These are phyloP conservation scores for Tieghemiomyces parasiticus DNA, from an alignment of 192 early-diverging fungal genomes.

Conservation along the genomic window DNA sequence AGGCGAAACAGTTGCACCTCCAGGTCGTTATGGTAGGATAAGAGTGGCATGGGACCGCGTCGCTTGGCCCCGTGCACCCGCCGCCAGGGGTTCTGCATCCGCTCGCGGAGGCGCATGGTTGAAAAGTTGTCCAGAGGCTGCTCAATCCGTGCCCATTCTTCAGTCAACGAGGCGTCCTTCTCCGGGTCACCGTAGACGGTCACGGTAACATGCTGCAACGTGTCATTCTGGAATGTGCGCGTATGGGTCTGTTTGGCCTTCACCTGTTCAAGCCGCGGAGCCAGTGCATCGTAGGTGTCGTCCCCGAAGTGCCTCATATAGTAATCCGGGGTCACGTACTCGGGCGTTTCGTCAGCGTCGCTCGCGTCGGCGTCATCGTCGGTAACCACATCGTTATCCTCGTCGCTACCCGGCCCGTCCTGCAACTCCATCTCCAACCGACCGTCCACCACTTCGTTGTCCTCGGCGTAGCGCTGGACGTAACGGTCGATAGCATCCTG, in stretches of 20 bases:
- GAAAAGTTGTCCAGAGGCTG: conserved; percentile 17
- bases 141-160: conserved; percentile 9
- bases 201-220: conserved; percentile 19
- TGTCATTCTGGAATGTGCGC: conserved; percentile 16
- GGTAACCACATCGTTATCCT: conserved; percentile 11
- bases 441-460: conserved; percentile 7
- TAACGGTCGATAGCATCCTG: conserved; percentile 8
- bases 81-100: conserved; percentile 14
- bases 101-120: conserved; percentile 16
- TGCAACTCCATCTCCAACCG: not conserved
- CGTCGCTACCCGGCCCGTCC: conserved; percentile 6
- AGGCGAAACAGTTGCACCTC: conserved; percentile 42
- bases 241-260: conserved; percentile 18
- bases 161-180: conserved; percentile 14
- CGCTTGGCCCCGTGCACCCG: conserved; percentile 6
- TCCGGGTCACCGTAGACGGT: conserved; percentile 18
- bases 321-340: conserved; percentile 22
- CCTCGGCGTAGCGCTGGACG: conserved; percentile 13
- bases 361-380: conserved; percentile 14
- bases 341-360: conserved; percentile 17
- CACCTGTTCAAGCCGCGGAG: conserved; percentile 19
- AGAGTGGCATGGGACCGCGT: not conserved
- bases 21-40: conserved; percentile 29
- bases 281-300: conserved; percentile 21
- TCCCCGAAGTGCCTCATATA: conserved; percentile 17